These are phyloP conservation scores for Xylariaceae sp. DNA, from an alignment of 2,329 filamentous ascomycete species.

Conservation along the genomic window DNA sequence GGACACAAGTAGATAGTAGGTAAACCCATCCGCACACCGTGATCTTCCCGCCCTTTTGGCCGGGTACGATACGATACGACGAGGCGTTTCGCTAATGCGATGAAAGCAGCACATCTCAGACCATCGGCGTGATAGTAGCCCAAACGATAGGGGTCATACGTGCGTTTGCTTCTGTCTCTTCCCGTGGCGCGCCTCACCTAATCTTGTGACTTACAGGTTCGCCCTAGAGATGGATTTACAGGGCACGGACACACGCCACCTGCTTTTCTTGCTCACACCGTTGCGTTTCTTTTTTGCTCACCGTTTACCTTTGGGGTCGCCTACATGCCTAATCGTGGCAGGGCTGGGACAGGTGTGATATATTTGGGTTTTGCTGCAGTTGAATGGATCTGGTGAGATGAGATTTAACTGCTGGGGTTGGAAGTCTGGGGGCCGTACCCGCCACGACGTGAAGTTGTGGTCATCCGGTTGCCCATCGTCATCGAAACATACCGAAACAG, in stretches of 20 bases:
- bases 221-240: neutral
- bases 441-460: too few species aligned
- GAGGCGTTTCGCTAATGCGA: neutral
- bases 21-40: neutral
- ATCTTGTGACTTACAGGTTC: neutral
- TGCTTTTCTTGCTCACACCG: constrained; percentile 2
- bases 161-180: too few species aligned
- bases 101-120: neutral
- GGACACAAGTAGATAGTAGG: too few species aligned
- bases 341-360: neutral
- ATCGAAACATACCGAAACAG: too few species aligned
- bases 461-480: too few species aligned
- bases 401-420: too few species aligned
- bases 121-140: too few species aligned
- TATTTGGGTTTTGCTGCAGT: neutral
- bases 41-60: neutral
- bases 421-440: too few species aligned
- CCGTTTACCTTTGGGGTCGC: constrained; percentile 6
- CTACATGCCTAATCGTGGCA: neutral
- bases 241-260: neutral
- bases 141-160: too few species aligned
- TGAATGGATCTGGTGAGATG: too few species aligned
- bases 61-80: neutral
- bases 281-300: constrained; percentile 10
- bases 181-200: too few species aligned